Percentiles rank a stretch among this genome's conserved stretches.
phyloP scores from a whole-genome alignment of 2,329 filamentous ascomycete genomes.

The Colletotrichum coccodes region DNA sequence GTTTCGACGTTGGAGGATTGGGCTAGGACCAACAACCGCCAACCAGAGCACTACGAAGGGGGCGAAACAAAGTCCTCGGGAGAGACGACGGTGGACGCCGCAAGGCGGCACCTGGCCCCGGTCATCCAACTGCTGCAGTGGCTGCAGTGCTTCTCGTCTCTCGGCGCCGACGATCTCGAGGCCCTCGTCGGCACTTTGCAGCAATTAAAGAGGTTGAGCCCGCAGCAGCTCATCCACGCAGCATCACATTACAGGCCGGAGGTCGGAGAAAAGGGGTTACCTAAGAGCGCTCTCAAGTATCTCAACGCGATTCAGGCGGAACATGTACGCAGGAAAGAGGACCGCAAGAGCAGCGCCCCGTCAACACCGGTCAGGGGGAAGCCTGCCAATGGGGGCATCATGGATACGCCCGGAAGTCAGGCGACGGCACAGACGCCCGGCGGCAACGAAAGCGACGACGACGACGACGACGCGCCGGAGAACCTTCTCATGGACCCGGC shows the following conservation, averaged over 20 bases:
- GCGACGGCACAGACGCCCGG: slow-evolving; percentile 51
- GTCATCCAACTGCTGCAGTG: slow-evolving; percentile 95
- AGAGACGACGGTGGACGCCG: slow-evolving; percentile 86
- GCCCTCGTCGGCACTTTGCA: slow-evolving; percentile 89
- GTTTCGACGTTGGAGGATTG: slow-evolving; percentile 95
- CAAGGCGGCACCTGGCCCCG: slow-evolving; percentile 85
- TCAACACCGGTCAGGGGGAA: slow-evolving; percentile 54
- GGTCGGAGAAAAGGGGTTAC: slow-evolving; percentile 91
- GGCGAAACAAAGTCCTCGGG: slow-evolving; percentile 87
- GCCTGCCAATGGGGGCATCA: slow-evolving; percentile 54
- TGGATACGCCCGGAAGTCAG: slow-evolving; percentile 53
- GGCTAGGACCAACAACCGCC: slow-evolving; percentile 91
- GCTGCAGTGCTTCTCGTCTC: slow-evolving; percentile 96
- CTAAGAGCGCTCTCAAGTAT: slow-evolving; percentile 89
- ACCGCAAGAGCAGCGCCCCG: slow-evolving; percentile 59
- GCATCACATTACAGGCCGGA: slow-evolving; percentile 94
- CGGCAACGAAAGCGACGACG: slow-evolving; percentile 52
- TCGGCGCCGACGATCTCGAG: slow-evolving; percentile 86
- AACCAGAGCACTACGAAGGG: slow-evolving; percentile 95
- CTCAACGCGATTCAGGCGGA: slow-evolving; percentile 84
- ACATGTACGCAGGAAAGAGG: slow-evolving; percentile 67
- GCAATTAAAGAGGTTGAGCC: slow-evolving; percentile 85
- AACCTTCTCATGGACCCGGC: slow-evolving; percentile 87
- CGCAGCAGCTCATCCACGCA: slow-evolving; percentile 89
- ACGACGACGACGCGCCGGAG: slow-evolving; percentile 76